Percentiles rank a stretch among this genome's conserved stretches.
phyloP scores from a whole-genome alignment of 306 rosid genomes.

The cucumber (Cucumis sativus) region DNA sequence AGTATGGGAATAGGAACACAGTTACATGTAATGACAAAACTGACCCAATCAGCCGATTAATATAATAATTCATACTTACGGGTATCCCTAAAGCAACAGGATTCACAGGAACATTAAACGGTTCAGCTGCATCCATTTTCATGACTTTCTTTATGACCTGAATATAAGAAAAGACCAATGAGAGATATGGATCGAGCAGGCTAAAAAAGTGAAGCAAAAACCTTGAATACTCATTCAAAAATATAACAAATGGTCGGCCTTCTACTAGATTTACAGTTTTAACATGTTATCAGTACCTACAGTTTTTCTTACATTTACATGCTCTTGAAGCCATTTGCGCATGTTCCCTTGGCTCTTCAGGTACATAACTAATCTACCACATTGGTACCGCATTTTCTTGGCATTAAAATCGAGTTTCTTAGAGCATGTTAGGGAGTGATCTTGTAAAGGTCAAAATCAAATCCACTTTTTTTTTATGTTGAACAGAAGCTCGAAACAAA shows the following conservation, averaged over 20 bases:
- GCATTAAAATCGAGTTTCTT: background rate
- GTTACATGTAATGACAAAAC: background rate
- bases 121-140: conserved; percentile 98
- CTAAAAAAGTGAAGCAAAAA: background rate
- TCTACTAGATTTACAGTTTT: no score
- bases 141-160: conserved; percentile 83
- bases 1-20: background rate
- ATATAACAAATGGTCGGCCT: background rate
- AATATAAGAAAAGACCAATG: conserved; percentile 2
- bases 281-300: no score
- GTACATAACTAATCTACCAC: background rate
- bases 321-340: background rate
- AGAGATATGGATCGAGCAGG: background rate
- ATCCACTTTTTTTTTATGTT: no score
- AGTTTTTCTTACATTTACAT: background rate
- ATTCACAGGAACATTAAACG: conserved; percentile 90
- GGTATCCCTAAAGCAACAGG: conserved; percentile 95
- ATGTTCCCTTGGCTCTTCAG: background rate
- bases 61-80: conserved; percentile 31
- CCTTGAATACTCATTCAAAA: background rate
- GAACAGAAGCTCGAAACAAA: no score
- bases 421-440: no score
- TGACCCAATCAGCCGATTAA: background rate
- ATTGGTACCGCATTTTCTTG: background rate
- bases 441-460: no score